Conservation (phyloP, 768 basidiomycete genomes). For the Collybia mongolica region DNA sequence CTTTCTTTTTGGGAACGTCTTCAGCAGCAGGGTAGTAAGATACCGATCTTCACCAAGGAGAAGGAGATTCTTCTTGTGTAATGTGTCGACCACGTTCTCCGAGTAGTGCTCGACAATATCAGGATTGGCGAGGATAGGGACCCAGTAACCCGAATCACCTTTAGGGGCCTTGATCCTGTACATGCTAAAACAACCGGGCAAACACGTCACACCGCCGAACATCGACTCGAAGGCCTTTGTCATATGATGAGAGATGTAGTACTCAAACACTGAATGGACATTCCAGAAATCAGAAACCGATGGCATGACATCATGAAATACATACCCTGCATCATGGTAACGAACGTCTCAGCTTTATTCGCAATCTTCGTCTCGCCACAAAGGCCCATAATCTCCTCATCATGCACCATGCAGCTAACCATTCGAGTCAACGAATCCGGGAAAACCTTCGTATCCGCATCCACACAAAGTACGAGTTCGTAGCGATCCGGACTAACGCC, state of each 20-base stretch:
- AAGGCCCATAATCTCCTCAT: slow-evolving; percentile 97
- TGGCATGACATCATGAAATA: slow-evolving; percentile 7
- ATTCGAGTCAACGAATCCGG: slow-evolving; percentile 96
- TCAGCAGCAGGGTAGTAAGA: slow-evolving; percentile 94
- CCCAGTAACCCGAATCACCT: slow-evolving; percentile 94
- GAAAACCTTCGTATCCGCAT: slow-evolving; percentile 98
- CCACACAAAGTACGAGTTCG: slow-evolving; percentile 93
- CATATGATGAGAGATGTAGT: slow-evolving; percentile 99
- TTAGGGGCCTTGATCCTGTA: slow-evolving; percentile 99
- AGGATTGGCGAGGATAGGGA: slow-evolving; percentile 96
- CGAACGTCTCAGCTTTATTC: slow-evolving; percentile 97
- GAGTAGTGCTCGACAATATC: slow-evolving; percentile 99
- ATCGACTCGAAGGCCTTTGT: slow-evolving; percentile 99
- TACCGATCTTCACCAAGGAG: slow-evolving; percentile 99
- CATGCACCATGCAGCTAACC: slow-evolving; percentile 95
- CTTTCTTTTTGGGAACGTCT: slow-evolving; percentile 99
- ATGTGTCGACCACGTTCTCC: slow-evolving; percentile 97
- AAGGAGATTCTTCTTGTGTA: slow-evolving; percentile 98
- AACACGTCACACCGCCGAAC: slow-evolving; percentile 99
- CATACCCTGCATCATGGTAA: slow-evolving; percentile 99
- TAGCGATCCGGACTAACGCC: slow-evolving; percentile 96
- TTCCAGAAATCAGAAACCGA: slow-evolving; percentile 5
- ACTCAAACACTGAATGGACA: slow-evolving; percentile 82
- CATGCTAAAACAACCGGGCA: slow-evolving; percentile 99
- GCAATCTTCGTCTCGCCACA: slow-evolving; percentile 99